Base-by-base conservation (phyloP, 2,329 filamentous ascomycete species). In the Chrysoporthe cubensis region DNA sequence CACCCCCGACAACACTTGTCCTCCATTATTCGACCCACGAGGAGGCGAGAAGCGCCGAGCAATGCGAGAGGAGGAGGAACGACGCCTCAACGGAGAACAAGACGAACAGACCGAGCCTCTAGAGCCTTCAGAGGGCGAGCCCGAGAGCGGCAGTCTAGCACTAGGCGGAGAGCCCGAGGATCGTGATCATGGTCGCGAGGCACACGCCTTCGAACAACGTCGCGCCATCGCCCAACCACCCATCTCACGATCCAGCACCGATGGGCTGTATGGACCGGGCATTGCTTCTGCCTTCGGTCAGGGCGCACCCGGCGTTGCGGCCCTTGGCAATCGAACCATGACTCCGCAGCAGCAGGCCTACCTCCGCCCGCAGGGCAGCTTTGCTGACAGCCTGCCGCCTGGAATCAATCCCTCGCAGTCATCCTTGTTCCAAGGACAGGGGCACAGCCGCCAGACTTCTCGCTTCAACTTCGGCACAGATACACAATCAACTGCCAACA, bases 111-210 rank as follows among this genome's bases (percentile, higher is more conserved):
- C 44, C 26, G 68, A 68, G 42, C 67, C 64, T 18, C 72, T 76
- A 1, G 84, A 85, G 34, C 76, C 80, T 4, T 84, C 84, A 0
- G 94, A 97, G 71, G 93, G 92, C 67, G 90, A 91, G 66, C 88
- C 89, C 1, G 94, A 96, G 78, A 92, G 92, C 58, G 88, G 88
- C 16, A 98, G 95, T 76, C 84, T 96, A 67, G 94, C 96, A 68
- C 85, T 98, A 21, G 95, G 95, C 67, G 95, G 95, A 56, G 95
- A 98, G 76, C 95, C 95, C 0, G 95, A 98, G 76, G 93, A 97
- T 72, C 85, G 87, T 70, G 90, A 93, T 32, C 79, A 80, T 57
- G 75, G 78, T 21, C 82, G 83, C 21, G 86, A 87, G 62, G 79
- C 79, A 50, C 81, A 85, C 72, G 76, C 78, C 59, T 85, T 85